Conservation (phyloP, 2,329 filamentous ascomycete genomes). For the Colletotrichum sp. region DNA sequence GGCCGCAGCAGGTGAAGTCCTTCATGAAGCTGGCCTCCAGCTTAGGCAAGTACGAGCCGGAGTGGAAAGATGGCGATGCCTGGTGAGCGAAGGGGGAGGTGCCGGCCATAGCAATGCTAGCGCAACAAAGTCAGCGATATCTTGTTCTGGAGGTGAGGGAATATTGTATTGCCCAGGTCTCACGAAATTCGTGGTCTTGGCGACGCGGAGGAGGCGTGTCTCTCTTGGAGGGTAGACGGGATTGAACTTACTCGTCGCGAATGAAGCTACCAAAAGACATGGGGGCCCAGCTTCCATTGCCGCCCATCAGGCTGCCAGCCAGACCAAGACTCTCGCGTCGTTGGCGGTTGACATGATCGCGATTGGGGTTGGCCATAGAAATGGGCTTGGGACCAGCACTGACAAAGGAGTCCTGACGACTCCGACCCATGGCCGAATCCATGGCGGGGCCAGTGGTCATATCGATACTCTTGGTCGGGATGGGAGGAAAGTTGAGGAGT, state of each 20-base stretch:
- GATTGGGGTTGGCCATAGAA: constrained; percentile 68
- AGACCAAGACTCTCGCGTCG: constrained; percentile 66
- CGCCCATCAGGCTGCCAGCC: constrained; percentile 71
- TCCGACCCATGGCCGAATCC: constrained; percentile 62
- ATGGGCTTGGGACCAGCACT: constrained; percentile 70
- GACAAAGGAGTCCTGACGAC: constrained; percentile 69
- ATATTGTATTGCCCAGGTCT: background rate
- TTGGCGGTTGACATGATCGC: constrained; percentile 60
- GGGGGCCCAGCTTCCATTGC: constrained; percentile 91
- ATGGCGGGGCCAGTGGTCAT: constrained; percentile 66
- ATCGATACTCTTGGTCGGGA: constrained; percentile 36
- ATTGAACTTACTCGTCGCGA: constrained; percentile 83
- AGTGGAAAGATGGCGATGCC: constrained; percentile 94
- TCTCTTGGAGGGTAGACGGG: constrained; percentile 20
- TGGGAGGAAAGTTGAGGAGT: constrained; percentile 25
- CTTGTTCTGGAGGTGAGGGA: background rate
- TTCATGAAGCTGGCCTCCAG: constrained; percentile 97
- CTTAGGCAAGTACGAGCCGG: constrained; percentile 94
- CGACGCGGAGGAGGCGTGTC: background rate
- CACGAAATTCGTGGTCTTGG: background rate
- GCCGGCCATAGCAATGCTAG: constrained; percentile 91
- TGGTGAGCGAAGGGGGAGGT: constrained; percentile 86
- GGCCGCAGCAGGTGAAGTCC: constrained; percentile 94
- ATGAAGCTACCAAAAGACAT: constrained; percentile 97
- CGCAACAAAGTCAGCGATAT: constrained; percentile 15